Evolutionary conservation across 805 yeast genomes (phyloP), one percentile per base, ranked within the genome.

Genomic region (Saccharomycopsis olivae): DNA sequence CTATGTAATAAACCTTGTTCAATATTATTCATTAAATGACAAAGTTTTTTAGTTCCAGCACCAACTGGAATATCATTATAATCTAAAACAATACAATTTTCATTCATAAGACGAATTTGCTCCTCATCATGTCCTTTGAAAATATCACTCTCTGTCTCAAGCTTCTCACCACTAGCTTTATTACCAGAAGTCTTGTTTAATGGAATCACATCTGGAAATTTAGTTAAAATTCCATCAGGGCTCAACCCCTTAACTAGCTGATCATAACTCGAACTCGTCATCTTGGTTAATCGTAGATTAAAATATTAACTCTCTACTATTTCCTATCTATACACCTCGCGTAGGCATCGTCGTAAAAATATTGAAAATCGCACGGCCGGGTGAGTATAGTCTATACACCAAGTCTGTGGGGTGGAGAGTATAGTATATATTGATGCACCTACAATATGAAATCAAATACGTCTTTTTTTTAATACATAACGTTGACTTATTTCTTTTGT

Each of bases 101-200:
- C 98, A 51, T 88, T 94, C 98, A 92, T 92, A 46, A 92, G 68
- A 54, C 76, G 74, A 59, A 92, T 86, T 61, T 92, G 98, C 58
- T 89, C 97, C 55, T 78, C 81, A 59, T 92, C 95, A 50, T 88
- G 92, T 5, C 96, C 96, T 3, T 65, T 67, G 48, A 88, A 83
- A n/a, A 84, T 62, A 8, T 59, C 66, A 13, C 32, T 19, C 13
- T 40, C 41, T 24, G 51, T 55, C n/a, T 55, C 50, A 5, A 41
- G 44, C 17, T 43, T 40, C 4, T 51, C 53, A 14, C 56, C 52
- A 30, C 48, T 3, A 71, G 67, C 58, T 3, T 73, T 65, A 19
- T 76, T 67, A 29, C 85, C 86, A 6, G 80, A 68, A 29, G 81
- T 73, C 25, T 66, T 54, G 18, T 65, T 64, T 35, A 82, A 52